Conservation (phyloP, 192 early-diverging fungal species). For the Linnemannia exigua region DNA sequence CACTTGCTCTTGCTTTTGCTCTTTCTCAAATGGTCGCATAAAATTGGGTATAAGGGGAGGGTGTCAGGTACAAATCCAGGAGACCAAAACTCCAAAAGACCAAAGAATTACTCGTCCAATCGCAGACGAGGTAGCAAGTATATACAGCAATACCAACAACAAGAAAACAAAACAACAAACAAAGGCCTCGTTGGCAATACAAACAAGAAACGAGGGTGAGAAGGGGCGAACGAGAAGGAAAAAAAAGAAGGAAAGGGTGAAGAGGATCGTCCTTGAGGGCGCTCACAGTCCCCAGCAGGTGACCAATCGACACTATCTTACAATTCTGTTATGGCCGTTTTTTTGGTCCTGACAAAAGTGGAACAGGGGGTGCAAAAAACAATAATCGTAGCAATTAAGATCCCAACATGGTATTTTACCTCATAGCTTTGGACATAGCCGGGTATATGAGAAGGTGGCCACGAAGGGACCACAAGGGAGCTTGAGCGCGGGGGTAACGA, state of each 20-base stretch:
- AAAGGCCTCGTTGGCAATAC: not conserved
- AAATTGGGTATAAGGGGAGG: not conserved
- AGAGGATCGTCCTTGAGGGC: not conserved
- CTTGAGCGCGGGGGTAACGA: conserved; percentile 1
- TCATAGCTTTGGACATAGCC: conserved; percentile 22
- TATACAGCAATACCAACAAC: too few relatives aligned
- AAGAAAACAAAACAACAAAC: not conserved
- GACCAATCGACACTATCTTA: not conserved
- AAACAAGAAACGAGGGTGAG: not conserved
- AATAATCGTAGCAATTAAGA: not conserved
- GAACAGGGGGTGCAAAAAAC: not conserved
- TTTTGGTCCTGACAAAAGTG: not conserved
- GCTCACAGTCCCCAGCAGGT: not conserved
- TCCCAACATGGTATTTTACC: conserved; percentile 3
- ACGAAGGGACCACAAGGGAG: conserved; percentile 13
- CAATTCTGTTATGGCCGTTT: not conserved
- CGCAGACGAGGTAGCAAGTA: not conserved
- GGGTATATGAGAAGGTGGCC: conserved; percentile 18
- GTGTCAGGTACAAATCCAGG: conserved; percentile 22
- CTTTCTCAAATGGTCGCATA: not conserved
- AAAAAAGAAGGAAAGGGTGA: not conserved
- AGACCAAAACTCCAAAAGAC: conserved; percentile 37
- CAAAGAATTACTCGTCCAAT: conserved; percentile 16
- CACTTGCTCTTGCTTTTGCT: not conserved
- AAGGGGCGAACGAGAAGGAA: not conserved